Base-by-base conservation (phyloP, 2,329 filamentous ascomycete species). In the Diaporthe sp. region DNA sequence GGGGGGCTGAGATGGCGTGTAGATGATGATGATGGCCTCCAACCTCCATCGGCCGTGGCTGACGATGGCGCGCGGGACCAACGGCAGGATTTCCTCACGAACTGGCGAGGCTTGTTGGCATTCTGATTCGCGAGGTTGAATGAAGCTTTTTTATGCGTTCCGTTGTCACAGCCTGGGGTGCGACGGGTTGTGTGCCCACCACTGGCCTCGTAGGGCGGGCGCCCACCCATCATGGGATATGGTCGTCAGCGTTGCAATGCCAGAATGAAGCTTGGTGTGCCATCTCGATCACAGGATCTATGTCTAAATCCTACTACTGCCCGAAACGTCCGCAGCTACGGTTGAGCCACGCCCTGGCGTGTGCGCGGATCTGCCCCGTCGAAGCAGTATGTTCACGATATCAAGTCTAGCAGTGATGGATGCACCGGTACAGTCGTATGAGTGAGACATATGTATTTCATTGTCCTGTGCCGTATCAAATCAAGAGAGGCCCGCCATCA, bases 221-320 rank as follows among this genome's bases (percentile, higher is more conserved):
- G 33, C 47, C 47, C 30, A 35, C n/a, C 28, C 61, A 47, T 33
- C 42, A 25, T n/a, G 42, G 30, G 6, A 17, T 3, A 7, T 22
- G 45, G 28, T 33, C 30, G 33, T 54, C 64, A 68, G 64, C 64
- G 47, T 68, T 40, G 17, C 35, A 47, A 28, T 68, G 64, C n/a
- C 47, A 68, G n/a, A 28, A 17, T 17, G 47, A 68, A 68, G 64
- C 64, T 68, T 68, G 47, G n/a, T 54, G 5, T 54, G 10, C 47
- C 33, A 40, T 28, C 64, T 30, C n/a, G 33, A 68, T 54, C 47
- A 54, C 33, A 54, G 45, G 33, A 68, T 68, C 64, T 40, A 54
- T 68, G 64, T 68, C 25, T 54, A 68, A 54, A 54, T 68, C 64
- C 64, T 68, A 22, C 64, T 40, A 38, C 64, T 54, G 47, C 47